Conservation (phyloP, 2,329 filamentous ascomycete species). For the Aspergillus costaricaensis region DNA sequence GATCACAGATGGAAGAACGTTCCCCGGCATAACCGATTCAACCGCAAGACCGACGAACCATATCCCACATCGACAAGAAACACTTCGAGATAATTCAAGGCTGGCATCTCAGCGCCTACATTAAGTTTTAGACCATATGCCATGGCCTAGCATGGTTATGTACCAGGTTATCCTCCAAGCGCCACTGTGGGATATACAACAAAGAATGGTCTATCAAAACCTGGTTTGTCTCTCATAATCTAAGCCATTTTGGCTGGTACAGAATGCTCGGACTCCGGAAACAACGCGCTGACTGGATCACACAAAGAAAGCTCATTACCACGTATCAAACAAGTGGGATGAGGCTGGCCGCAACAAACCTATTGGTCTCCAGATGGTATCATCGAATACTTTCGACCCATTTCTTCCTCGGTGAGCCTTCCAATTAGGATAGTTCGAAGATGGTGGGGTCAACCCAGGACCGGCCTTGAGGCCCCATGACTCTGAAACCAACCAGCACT, state of each 20-base stretch:
- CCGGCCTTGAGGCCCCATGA: not conserved
- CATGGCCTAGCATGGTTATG: not conserved
- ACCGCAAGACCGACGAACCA: not conserved
- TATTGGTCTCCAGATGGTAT: no score
- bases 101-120: not conserved
- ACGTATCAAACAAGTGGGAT: not conserved
- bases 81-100: no score
- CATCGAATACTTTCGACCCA: not conserved
- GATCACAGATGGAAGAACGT: not conserved
- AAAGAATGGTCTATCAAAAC: not conserved
- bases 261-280: not conserved
- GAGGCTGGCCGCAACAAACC: not conserved
- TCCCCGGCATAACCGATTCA: not conserved
- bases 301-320: not conserved
- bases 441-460: not conserved
- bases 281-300: not conserved
- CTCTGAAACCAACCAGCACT: not conserved
- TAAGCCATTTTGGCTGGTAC: not conserved
- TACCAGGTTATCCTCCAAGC: not conserved
- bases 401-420: not conserved
- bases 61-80: not conserved
- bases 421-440: not conserved
- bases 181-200: not conserved
- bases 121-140: not conserved
- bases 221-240: not conserved